Conservation (phyloP, 2,329 filamentous ascomycete species). For the Talaromyces sp. region DNA sequence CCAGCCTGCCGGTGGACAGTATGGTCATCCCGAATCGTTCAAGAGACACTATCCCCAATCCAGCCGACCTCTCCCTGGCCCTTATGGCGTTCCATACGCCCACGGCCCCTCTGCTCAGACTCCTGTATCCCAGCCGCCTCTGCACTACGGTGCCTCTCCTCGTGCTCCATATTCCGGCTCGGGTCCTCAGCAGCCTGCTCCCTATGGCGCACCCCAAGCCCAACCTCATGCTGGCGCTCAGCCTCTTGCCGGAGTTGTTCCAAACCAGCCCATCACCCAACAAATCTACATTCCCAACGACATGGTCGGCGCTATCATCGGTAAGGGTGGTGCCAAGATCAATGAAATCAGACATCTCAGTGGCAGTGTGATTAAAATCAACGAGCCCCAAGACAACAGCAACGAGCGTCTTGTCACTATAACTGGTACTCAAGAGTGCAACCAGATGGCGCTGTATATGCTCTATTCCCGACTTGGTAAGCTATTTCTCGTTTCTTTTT, state of each 20-base stretch:
- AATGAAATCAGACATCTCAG: constrained; percentile 97
- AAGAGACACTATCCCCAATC: constrained; percentile 67
- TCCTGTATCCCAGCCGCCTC: constrained; percentile 57
- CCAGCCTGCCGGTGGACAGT: constrained; percentile 86
- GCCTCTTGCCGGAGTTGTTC: constrained; percentile 68
- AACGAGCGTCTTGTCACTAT: constrained; percentile 97
- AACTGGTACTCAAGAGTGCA: constrained; percentile 95
- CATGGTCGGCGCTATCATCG: constrained; percentile 98
- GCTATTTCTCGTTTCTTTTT: constrained; percentile 32
- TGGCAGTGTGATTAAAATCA: constrained; percentile 99
- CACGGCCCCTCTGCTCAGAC: constrained; percentile 57
- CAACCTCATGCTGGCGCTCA: constrained; percentile 56
- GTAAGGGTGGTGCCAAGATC: constrained; percentile 97
- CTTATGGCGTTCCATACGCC: constrained; percentile 65
- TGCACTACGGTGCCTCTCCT: constrained; percentile 76
- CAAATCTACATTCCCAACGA: constrained; percentile 99
- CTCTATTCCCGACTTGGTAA: constrained; percentile 92
- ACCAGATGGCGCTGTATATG: constrained; percentile 99
- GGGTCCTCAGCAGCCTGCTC: constrained; percentile 70
- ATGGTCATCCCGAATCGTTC: constrained; percentile 82
- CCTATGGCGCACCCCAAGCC: constrained; percentile 59
- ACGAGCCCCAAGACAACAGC: constrained; percentile 97
- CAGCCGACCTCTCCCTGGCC: constrained; percentile 70
- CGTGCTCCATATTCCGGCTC: constrained; percentile 71
- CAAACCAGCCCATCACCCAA: constrained; percentile 83